Percentiles rank a stretch among this genome's conserved stretches.
These are phyloP conservation scores for Stachybotrys elegans DNA, from an alignment of 2,329 filamentous ascomycete genomes.

Conservation along the genomic window DNA sequence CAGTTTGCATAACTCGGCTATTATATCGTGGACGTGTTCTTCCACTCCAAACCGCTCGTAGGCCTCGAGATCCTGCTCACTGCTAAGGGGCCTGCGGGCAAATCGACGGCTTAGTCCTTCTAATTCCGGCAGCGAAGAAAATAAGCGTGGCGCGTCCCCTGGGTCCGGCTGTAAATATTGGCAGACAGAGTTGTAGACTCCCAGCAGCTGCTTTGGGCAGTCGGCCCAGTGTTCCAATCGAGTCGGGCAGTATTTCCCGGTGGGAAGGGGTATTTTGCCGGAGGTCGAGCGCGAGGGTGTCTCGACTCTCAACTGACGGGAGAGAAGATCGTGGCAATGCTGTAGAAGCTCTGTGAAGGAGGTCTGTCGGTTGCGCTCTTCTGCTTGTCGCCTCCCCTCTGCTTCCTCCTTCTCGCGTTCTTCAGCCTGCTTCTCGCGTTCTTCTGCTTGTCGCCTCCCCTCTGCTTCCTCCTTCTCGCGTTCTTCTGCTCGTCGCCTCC, in stretches of 20 bases:
- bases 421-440: too few species aligned
- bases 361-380: not conserved
- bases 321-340: not conserved
- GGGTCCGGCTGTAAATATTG: not conserved
- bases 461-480: not conserved
- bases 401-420: not conserved
- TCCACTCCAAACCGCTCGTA: not conserved
- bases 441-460: not conserved
- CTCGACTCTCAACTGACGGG: not conserved
- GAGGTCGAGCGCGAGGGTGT: not conserved
- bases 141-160: not conserved
- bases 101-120: not conserved
- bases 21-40: not conserved
- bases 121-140: not conserved
- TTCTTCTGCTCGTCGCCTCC: too few species aligned
- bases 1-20: not conserved
- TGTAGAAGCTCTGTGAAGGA: not conserved
- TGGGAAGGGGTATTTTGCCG: not conserved
- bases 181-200: not conserved
- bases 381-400: not conserved
- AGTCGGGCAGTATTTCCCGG: not conserved
- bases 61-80: not conserved
- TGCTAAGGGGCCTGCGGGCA: not conserved
- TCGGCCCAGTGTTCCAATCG: not conserved
- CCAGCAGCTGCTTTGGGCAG: not conserved